Evolutionary conservation across 2,329 filamentous ascomycete species (phyloP), one percentile per base, ranked within the genome.

Genomic region (Gnomoniopsis smithogilvyi): DNA sequence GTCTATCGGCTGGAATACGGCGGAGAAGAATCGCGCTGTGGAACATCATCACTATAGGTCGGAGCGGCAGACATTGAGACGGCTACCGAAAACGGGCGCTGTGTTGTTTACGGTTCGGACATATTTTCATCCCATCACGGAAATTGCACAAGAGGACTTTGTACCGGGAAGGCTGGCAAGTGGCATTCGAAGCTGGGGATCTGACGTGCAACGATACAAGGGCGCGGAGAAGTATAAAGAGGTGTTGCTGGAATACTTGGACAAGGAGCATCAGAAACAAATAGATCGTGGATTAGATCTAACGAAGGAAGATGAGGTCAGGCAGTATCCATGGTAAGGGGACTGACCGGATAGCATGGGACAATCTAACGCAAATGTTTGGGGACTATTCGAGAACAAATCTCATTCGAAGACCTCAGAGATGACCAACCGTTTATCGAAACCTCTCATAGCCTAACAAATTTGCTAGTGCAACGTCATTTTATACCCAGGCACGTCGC

Each of bases 101-200:
- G 76, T 88, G 1, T 83, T 88, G 3, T 94, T 94, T 67, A 93
- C 90, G 0, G 91, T 94, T 53, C 78, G 90, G 14, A 94, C 90
- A 0, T 94, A 94, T 70, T 92, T 94, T 67, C 82, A 87, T 60
- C 89, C 88, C 0, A 74, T 94, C 33, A 86, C 80, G 0, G 84
- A 87, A 17, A 82, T 94, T 59, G 85, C 75, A 0, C 71, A 84
- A 69, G 90, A 94, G 73, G 83, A 86, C 19, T 90, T 90, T 69
- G 90, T 96, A 0, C 91, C 91, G 0, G 91, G 91, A 0, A 73
- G 91, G 36, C 71, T 96, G 67, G 91, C 91, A 2, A 91, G 88
- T 65, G 91, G 90, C 6, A 76, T 96, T 3, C 78, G 91, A 43
- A 94, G 90, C 70, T 95, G 91, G 91, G 90, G 88, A 1, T 85